These are phyloP conservation scores for Candida chauliodis DNA, from an alignment of 805 yeast genomes.

Conservation along the genomic window DNA sequence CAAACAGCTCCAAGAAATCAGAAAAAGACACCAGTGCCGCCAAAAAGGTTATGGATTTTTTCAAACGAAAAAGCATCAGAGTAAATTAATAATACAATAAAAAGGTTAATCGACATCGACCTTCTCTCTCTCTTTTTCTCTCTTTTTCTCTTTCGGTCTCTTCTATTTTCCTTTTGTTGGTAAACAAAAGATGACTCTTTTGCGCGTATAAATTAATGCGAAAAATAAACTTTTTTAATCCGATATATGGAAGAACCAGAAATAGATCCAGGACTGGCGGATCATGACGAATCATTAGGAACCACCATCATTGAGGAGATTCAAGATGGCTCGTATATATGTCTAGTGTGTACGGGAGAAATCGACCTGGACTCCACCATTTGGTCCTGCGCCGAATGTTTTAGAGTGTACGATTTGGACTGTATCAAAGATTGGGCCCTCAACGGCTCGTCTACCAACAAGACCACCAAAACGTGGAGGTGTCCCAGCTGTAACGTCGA, in stretches of 20 bases:
- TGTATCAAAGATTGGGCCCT: constrained; percentile 88
- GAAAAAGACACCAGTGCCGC: constrained; percentile 70
- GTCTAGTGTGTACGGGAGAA: constrained; percentile 86
- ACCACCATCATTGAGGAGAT: constrained; percentile 55
- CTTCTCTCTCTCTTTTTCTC: no score
- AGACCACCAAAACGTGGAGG: constrained; percentile 61
- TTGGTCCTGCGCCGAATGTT: constrained; percentile 80
- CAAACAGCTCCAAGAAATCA: constrained; percentile 27
- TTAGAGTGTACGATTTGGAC: constrained; percentile 77
- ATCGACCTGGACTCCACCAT: constrained; percentile 60
- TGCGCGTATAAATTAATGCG: not conserved
- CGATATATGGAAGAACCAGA: constrained; percentile 5
- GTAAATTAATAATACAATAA: constrained; percentile 22
- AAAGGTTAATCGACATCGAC: no score
- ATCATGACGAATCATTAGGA: constrained; percentile 26
- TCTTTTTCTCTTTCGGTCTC: not conserved
- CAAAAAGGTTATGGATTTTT: constrained; percentile 72
- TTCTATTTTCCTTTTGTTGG: no score
- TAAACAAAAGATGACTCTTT: constrained; percentile 1
- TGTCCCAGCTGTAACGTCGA: constrained; percentile 78
- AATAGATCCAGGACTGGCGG: constrained; percentile 6
- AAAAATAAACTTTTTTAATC: not conserved
- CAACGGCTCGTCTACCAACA: constrained; percentile 64
- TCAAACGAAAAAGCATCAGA: constrained; percentile 56
- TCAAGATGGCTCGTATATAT: constrained; percentile 65